phyloP scores from a whole-genome alignment of 2,329 filamentous ascomycete genomes.

The Epichloe amarillans region DNA sequence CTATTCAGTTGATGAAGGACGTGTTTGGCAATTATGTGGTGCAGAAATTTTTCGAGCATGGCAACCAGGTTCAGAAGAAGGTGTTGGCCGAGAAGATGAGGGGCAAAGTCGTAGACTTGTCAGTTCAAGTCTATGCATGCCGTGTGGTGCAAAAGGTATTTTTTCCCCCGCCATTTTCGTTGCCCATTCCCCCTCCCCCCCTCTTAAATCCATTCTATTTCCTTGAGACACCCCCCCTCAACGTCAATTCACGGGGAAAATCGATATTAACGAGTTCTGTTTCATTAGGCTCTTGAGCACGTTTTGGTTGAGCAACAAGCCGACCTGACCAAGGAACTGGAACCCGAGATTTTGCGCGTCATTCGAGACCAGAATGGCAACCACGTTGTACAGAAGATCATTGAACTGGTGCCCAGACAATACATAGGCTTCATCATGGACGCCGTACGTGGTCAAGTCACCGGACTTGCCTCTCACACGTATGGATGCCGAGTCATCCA shows the following conservation, averaged over 20 bases:
- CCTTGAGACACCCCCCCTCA: no score
- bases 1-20: conserved; percentile 83
- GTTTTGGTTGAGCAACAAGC: conserved; percentile 87
- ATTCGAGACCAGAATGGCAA: conserved; percentile 87
- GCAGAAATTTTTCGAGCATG: conserved; percentile 94
- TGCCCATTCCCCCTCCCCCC: no score
- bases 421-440: conserved; percentile 79
- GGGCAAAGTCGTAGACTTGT: conserved; percentile 69
- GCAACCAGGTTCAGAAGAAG: conserved; percentile 86
- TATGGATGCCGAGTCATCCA: conserved; percentile 93
- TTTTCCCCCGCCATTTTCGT: neutral
- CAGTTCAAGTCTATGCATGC: conserved; percentile 83
- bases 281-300: conserved; percentile 65
- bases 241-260: no score
- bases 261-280: neutral
- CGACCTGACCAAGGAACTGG: conserved; percentile 69
- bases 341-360: conserved; percentile 60
- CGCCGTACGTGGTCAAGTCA: conserved; percentile 63
- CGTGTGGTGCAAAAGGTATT: conserved; percentile 84
- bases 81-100: conserved; percentile 77
- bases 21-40: conserved; percentile 98
- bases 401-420: conserved; percentile 63
- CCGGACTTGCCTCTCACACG: conserved; percentile 59
- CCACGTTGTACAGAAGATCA: conserved; percentile 90
- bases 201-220: no score